phyloP scores from a whole-genome alignment of 1,139 yeast species.

The Diutina ranongensis region DNA sequence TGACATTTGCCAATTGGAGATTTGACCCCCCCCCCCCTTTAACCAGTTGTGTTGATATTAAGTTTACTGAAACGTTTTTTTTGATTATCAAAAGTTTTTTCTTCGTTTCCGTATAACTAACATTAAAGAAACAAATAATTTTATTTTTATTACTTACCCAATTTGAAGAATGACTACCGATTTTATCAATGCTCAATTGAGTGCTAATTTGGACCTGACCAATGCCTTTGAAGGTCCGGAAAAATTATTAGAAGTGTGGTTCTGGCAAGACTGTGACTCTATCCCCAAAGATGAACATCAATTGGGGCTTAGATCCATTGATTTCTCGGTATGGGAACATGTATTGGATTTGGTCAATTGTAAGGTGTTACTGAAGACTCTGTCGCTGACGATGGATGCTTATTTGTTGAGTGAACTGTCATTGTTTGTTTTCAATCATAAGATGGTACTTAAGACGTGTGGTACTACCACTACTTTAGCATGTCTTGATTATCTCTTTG shows the following conservation, averaged over 20 bases:
- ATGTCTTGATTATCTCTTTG: constrained; percentile 58
- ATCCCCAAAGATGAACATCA: constrained; percentile 24
- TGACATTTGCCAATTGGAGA: background rate
- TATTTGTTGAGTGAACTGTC: constrained; percentile 85
- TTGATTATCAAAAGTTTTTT: constrained; percentile 6
- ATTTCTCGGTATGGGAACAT: constrained; percentile 56
- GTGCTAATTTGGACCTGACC: constrained; percentile 75
- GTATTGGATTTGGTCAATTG: constrained; percentile 78
- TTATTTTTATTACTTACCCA: no score
- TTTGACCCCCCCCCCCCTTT: background rate
- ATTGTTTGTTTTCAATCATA: constrained; percentile 79
- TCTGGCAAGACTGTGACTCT: constrained; percentile 33
- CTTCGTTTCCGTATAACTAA: constrained; percentile 5
- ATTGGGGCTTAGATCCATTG: constrained; percentile 53
- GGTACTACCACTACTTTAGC: constrained; percentile 89
- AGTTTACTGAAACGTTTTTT: constrained; percentile 6
- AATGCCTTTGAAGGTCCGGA: constrained; percentile 97
- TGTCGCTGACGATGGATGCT: constrained; percentile 61
- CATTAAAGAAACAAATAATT: constrained; percentile 5
- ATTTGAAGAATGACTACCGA: background rate
- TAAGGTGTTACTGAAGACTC: constrained; percentile 73
- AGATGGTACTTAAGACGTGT: constrained; percentile 81
- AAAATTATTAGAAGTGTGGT: constrained; percentile 85
- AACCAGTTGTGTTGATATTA: background rate
- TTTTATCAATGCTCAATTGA: constrained; percentile 64